Base-by-base conservation (phyloP, 768 basidiomycete species). In the Boletus tomentosulus region DNA sequence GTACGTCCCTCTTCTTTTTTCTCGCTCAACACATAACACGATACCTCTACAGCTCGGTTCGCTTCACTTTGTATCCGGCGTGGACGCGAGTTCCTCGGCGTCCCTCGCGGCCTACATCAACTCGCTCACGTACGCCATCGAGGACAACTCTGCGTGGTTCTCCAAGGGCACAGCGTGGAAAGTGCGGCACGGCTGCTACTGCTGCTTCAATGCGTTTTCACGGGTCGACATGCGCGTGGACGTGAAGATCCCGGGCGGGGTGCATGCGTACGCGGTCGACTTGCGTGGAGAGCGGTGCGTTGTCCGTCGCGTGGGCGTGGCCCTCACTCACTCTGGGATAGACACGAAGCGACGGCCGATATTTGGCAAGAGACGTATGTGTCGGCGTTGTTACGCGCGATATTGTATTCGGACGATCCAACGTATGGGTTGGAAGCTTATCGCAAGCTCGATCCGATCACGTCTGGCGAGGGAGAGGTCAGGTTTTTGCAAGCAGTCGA, bases 311-410 rank as follows among this genome's bases (percentile, higher is more conserved):
- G 33, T 34, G n/a, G 33, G 33, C 33, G 33, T 2, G 30, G 33
- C 13, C 12, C 12, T 11, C 33, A 34, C 33, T 34, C 3, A 34
- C 13, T 13, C 11, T 34, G 13, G 33, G 28, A 49, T 28, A 53
- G 93, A 57, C 94, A 95, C 62, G 89, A 93, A 66, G 88, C 95
- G 11, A 92, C 93, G 0, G 77, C 86, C 0, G 90, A 93, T 28
- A 83, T 99, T 25, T 99, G 97, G 97, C 91, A 93, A 67, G 97
- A 99, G 73, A 94, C 95, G 2, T 98, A 94, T 66, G 82, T 98
- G 2, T 98, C 97, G 3, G 94, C 96, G 3, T 65, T 98, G 16
- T 79, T 98, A 1, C 82, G 97, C 25, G 82, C 96, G 3, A 91
- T 98, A 44, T 79, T 98, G 34, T 98, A 98, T 70, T 92, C 95